Evolutionary conservation across 2,329 filamentous ascomycete genomes (phyloP), one percentile per base, ranked within the genome.

Genomic region (Hypoxylon sp.): DNA sequence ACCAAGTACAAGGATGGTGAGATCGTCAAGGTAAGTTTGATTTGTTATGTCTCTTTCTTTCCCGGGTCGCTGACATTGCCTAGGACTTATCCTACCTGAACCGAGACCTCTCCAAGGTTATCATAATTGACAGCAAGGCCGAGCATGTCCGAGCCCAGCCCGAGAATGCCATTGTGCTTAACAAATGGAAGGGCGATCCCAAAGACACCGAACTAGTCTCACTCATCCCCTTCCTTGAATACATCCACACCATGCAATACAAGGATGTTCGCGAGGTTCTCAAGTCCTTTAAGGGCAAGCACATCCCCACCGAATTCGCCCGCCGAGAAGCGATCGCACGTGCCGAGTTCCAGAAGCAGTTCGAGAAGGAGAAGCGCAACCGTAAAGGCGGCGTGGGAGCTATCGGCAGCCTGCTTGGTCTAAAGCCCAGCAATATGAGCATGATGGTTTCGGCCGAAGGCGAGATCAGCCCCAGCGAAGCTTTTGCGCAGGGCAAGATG

Each of bases 81-180:
- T 72, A 96, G 92, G 95, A 99, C 76, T 88, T 99, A n/a, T 93
- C 93, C 2, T 98, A 97, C 80, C 88, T 99, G 50, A 99, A 99
- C 82, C 92, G 95, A 62, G 93, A 97, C 74, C 86, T 97, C 32
- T 95, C 91, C 69, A 98, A 98, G 81, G 93, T 97, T 50, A 93
- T 99, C 76, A 89, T 99, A 71, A 86, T 99, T 73, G 95, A 99
- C 77, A 97, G 93, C 49, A 89, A 96, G 68, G 81, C 90, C 39
- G 82, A 87, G 41, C 93, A 97, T 73, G 92, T 94, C 64, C 90
- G 91, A 72, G 87, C 91, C 68, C 95, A 99, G 75, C 95, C 95
- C n/a, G 93, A 97, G 73, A 99, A 99, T 78, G 93, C 95, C 69
- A 95, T 99, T 70, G 82, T 98, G 48, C 82, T 99, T 28, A 88